Evolutionary conservation across 2,329 filamentous ascomycete genomes (phyloP), one percentile per base, ranked within the genome.

Genomic region (Penicillium sp.): DNA sequence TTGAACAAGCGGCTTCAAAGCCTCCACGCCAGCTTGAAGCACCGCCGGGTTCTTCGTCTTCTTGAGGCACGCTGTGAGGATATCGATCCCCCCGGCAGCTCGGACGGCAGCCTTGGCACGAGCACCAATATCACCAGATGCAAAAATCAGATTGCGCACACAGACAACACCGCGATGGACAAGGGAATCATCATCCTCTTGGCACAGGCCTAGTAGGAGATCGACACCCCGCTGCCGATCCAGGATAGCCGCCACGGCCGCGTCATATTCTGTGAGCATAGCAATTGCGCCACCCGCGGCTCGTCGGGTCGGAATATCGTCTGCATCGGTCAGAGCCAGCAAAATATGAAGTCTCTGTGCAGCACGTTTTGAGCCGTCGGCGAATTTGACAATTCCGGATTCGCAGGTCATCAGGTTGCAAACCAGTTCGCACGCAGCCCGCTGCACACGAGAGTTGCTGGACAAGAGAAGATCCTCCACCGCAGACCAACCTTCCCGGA

Each of bases 261-360:
- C 81, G 64, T 94, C 90, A 70, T 88, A 92, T 26, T 86, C 85
- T 0, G 92, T 92, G 21, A 99, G 75, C 74, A 90, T 90, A 0
- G 93, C 94, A 46, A 99, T 73, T 0, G 92, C 93, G 1, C 94
- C 94, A 2, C 92, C 92, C 0, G 94, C 92, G 0, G 92, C 94
- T 44, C 87, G 86, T 26, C 93, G 81, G 0, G 92, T 96, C 0
- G 85, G 86, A 6, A 84, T 74, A 61, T 97, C 92, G 47, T 96
- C 89, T 1, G 91, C 87, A 67, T 97, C 92, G 0, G 91, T 88
- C 31, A 99, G 84, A 0, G 93, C 94, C 11, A 97, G 83, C 1
- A 99, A 79, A 34, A 97, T 86, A 67, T 95, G 89, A 37, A 97
- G 75, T 0, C 93, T 83, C 50, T 90, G 87, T 23, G 82, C 83